Percentiles rank a stretch among this genome's conserved stretches.
phyloP scores from a whole-genome alignment of 2,329 filamentous ascomycete genomes.

The Hypoxylon sp. region DNA sequence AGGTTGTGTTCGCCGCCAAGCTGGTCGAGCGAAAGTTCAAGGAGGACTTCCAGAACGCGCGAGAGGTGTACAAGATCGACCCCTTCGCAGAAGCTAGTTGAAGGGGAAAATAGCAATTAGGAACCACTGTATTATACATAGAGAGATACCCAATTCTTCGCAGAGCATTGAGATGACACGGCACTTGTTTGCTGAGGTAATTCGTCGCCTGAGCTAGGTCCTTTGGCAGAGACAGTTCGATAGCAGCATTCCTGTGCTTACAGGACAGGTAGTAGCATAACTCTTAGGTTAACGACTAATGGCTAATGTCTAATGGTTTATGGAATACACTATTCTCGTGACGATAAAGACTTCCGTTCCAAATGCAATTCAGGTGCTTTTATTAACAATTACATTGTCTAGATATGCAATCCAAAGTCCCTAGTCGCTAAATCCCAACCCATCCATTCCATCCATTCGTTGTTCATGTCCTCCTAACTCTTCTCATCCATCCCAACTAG shows the following conservation, averaged over 20 bases:
- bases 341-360: background rate
- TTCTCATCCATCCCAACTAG: background rate
- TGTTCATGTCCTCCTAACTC: too few species aligned
- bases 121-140: too few species aligned
- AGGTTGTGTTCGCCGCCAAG: slow-evolving; percentile 26
- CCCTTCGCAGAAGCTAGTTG: slow-evolving; percentile 28
- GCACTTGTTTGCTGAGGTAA: background rate
- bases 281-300: too few species aligned
- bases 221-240: background rate
- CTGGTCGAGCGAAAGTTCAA: slow-evolving; percentile 9
- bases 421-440: slow-evolving; percentile 1
- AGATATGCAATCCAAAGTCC: slow-evolving; percentile 5
- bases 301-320: background rate
- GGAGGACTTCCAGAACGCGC: slow-evolving; percentile 24
- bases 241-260: background rate
- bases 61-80: slow-evolving; percentile 28
- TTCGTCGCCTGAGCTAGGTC: background rate
- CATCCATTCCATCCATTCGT: background rate
- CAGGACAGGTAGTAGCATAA: background rate
- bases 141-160: background rate
- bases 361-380: slow-evolving; percentile 15
- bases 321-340: background rate
- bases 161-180: background rate
- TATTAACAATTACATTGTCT: slow-evolving; percentile 25
- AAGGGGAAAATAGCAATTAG: background rate